Base-by-base conservation (phyloP, 176 grass and related monocot species). In the Carex myosuroides region DNA sequence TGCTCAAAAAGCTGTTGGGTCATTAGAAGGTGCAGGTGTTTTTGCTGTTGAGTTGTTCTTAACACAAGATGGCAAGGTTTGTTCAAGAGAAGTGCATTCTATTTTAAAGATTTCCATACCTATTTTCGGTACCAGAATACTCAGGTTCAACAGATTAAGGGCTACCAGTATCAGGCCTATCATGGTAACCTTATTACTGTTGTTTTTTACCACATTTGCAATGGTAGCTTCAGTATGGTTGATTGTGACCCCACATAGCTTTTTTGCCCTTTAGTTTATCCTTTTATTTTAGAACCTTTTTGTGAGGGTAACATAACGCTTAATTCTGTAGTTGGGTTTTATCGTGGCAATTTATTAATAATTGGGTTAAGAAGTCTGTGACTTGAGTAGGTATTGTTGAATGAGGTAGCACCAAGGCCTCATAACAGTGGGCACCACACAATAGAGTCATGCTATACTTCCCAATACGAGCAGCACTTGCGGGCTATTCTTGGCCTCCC, bases 361-460 rank as follows among this genome's bases (percentile, higher is more conserved):
- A 74, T 53, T 52, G 9, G n/a, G 12, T n/a, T 52, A 74, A 50
- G 41, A 74, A 12, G 20, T 84, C 72, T 4, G 54, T 66, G 30
- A 81, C 70, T 83, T 84, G 4, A 65, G 39, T 74, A 99, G 93
- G 87, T 96, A 86, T 87, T 99, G 42, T 79, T 96, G 81, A 99
- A 94, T 46, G 97, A 99, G 87, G 97, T 99, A 16, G 97, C 97
- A 33, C 93, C 97, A 62, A 94, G 91, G 64, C 97, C 97, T 55
- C 97, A 99, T 85, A 99, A 99, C 29, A 96, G 97, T 89, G 93
- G 97, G 60, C 93, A 99, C 84, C 93, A 96, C 78, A 96, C 91
- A 58, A 99, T 99, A 8, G 97, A 99, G 60, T 89, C 97, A 60
- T 99, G 91, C 61, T 94, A 99, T 73, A 96, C 91, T 64, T 99